These are phyloP conservation scores for Ophiobolus disseminans DNA, from an alignment of 2,329 filamentous ascomycete species.

Conservation along the genomic window DNA sequence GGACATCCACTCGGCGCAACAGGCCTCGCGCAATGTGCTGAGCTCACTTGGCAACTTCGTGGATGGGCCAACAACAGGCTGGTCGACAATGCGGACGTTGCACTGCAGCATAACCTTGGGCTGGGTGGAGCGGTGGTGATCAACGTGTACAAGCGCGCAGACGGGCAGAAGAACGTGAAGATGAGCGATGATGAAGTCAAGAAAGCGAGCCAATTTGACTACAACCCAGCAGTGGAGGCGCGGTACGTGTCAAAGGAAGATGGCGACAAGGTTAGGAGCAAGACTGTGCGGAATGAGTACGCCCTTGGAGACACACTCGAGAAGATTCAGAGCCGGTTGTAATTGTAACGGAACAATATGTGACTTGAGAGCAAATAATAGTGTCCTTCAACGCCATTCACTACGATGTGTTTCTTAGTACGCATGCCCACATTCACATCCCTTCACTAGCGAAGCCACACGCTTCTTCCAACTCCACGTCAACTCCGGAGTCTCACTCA, in stretches of 20 bases:
- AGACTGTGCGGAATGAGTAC: conserved; percentile 69
- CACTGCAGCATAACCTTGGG: conserved; percentile 90
- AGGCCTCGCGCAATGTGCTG: conserved; percentile 90
- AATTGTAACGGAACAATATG: conserved; percentile 13
- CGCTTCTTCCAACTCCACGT: conserved; percentile 47
- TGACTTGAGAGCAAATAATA: too few species aligned
- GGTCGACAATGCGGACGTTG: conserved; percentile 70
- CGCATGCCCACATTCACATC: conserved; percentile 28
- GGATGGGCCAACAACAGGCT: conserved; percentile 94
- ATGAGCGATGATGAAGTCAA: conserved; percentile 71
- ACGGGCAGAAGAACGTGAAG: conserved; percentile 69
- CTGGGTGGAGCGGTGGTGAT: conserved; percentile 89
- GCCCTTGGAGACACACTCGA: conserved; percentile 76
- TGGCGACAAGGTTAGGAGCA: conserved; percentile 71
- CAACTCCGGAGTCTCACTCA: conserved; percentile 35
- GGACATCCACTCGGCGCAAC: conserved; percentile 93
- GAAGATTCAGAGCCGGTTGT: conserved; percentile 74
- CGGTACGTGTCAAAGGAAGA: conserved; percentile 84
- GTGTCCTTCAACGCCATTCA: too few species aligned
- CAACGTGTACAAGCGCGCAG: conserved; percentile 84
- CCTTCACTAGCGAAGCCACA: conserved; percentile 25
- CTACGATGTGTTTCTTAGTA: conserved; percentile 18
- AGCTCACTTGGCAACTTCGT: conserved; percentile 91
- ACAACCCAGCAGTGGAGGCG: conserved; percentile 89
- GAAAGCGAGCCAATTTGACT: conserved; percentile 73